Evolutionary conservation across 805 yeast species (phyloP), one percentile per base, ranked within the genome.

Genomic region (Deakozyma indianensis): DNA sequence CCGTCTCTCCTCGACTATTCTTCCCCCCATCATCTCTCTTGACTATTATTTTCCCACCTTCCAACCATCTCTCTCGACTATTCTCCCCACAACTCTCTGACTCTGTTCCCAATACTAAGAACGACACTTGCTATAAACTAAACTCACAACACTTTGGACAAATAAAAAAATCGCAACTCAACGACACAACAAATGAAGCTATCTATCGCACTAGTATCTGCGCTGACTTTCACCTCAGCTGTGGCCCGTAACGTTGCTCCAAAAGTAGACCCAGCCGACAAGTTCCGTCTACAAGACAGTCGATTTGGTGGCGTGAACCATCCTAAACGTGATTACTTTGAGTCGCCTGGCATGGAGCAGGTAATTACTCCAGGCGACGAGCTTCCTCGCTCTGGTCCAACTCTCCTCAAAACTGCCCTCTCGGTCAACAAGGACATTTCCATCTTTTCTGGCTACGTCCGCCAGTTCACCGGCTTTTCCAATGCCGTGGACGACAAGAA

Each of bases 381-480:
- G 27, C 48, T 45, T 27, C 74, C 41, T 65, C 62, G 48, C 44
- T 59, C 44, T 46, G 58, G 52, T 45, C 56, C 48, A 11, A 53
- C 57, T 22, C 46, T 60, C 44, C 50, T 70, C 40, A 64, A 68
- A 14, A 62, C 70, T 3, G 69, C 69, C 23, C 54, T 70, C 38
- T 62, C 66, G 1, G 64, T 66, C 45, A 54, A 59, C 42, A 53
- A 56, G 9, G 69, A 71, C 20, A 69, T 82, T 40, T 69, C 80
- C 15, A 69, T 83, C 5, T 80, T 84, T 58, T 71, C 86, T 2
- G 73, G 78, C 1, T 83, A 83, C 57, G 63, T 81, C n/a, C 71
- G 94, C 48, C 83, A 81, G 53, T 68, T 75, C 55, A 63, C 69
- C 15, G 70, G 66, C 11, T 56, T 80, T 23, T 69, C 73, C 23